Evolutionary conservation across 768 basidiomycete species (phyloP).

Genomic region (Phlebiopsis flavidoalba): DNA sequence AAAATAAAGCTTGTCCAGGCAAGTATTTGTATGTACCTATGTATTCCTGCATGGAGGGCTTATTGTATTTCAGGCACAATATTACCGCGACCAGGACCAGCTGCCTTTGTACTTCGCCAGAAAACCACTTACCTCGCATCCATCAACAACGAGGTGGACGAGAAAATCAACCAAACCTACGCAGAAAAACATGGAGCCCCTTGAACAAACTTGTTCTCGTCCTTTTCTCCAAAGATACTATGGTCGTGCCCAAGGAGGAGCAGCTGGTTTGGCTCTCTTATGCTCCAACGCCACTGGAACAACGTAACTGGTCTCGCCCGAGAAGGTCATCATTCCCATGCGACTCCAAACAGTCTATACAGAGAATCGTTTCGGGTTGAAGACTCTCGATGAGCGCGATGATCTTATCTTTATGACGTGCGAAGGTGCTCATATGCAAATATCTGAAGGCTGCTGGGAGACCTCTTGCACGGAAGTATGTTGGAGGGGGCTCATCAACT

Average conservation of each 20-base stretch:
- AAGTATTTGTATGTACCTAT: slow-evolving; percentile 6
- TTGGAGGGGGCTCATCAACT: slow-evolving; percentile 17
- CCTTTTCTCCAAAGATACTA: slow-evolving; percentile 67
- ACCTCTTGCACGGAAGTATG: slow-evolving; percentile 26
- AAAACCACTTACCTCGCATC: slow-evolving; percentile 65
- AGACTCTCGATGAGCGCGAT: slow-evolving; percentile 61
- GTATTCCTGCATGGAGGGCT: neutral
- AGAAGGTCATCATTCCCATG: slow-evolving; percentile 60
- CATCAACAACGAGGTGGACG: slow-evolving; percentile 75
- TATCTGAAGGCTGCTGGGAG: slow-evolving; percentile 34
- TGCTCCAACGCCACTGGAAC: slow-evolving; percentile 34
- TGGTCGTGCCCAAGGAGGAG: slow-evolving; percentile 82
- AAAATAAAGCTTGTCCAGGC: slow-evolving; percentile 74
- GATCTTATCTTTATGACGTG: slow-evolving; percentile 57
- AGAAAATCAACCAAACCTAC: slow-evolving; percentile 54
- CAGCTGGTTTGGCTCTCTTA: slow-evolving; percentile 82
- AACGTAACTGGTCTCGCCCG: slow-evolving; percentile 8
- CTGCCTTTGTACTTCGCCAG: slow-evolving; percentile 51
- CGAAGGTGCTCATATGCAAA: slow-evolving; percentile 72
- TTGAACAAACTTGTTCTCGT: slow-evolving; percentile 70
- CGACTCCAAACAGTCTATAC: slow-evolving; percentile 63
- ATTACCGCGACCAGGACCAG: slow-evolving; percentile 70
- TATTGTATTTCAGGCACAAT: slow-evolving; percentile 61
- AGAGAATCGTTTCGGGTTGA: slow-evolving; percentile 81
- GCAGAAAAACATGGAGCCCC: slow-evolving; percentile 49